These are phyloP conservation scores for Phoma sp. DNA, from an alignment of 2,329 filamentous ascomycete species.

Conservation along the genomic window DNA sequence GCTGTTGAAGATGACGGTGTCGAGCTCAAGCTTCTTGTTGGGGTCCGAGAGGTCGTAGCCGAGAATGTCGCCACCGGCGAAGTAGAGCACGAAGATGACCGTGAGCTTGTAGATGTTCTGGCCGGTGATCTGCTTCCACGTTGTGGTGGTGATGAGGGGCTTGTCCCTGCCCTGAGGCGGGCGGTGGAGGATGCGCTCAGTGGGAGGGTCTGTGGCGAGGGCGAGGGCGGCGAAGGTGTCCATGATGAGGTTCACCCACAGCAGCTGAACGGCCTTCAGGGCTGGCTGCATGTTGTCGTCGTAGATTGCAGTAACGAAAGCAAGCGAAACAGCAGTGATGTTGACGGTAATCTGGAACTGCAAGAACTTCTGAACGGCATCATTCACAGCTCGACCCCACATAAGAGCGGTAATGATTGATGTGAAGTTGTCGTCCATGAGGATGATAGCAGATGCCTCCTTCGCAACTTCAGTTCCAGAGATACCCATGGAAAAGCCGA, in stretches of 20 bases:
- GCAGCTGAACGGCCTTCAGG: slow-evolving; percentile 90
- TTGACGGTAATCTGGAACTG: slow-evolving; percentile 96
- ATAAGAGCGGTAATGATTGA: slow-evolving; percentile 94
- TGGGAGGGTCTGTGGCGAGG: slow-evolving; percentile 93
- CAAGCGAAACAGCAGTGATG: slow-evolving; percentile 96
- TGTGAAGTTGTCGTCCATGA: slow-evolving; percentile 96
- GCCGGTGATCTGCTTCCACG: slow-evolving; percentile 73
- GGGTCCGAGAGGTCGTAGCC: slow-evolving; percentile 55
- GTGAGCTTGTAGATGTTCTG: slow-evolving; percentile 67
- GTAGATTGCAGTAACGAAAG: slow-evolving; percentile 93
- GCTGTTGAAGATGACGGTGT: slow-evolving; percentile 73
- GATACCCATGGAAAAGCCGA: slow-evolving; percentile 92
- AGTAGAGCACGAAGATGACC: slow-evolving; percentile 68
- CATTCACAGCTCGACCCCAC: slow-evolving; percentile 95
- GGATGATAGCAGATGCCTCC: slow-evolving; percentile 94
- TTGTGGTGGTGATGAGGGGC: slow-evolving; percentile 69
- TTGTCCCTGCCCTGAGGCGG: slow-evolving; percentile 89
- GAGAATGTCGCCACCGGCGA: slow-evolving; percentile 65
- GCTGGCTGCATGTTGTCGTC: slow-evolving; percentile 85
- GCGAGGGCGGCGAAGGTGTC: slow-evolving; percentile 95
- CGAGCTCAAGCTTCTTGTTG: slow-evolving; percentile 54
- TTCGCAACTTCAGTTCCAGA: slow-evolving; percentile 96
- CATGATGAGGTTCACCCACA: slow-evolving; percentile 98
- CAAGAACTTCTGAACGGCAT: slow-evolving; percentile 99
- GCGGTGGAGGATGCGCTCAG: slow-evolving; percentile 93